Evolutionary conservation across 495 filamentous ascomycete genomes (phyloP).

Genomic region (Lasiosphaeriaceae sp.): DNA sequence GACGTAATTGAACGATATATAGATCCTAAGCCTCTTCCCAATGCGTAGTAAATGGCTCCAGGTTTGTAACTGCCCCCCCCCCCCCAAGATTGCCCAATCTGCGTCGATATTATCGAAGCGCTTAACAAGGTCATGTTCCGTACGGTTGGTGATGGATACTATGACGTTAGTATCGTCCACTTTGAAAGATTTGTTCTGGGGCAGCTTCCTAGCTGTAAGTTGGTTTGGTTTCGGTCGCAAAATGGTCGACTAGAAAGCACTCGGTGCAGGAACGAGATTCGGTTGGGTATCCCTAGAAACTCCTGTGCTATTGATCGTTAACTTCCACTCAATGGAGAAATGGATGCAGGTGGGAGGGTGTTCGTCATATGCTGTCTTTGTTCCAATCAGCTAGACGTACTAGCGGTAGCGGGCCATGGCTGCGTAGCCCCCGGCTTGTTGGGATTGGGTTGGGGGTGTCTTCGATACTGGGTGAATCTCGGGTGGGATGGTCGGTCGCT

Average conservation of each 20-base stretch:
- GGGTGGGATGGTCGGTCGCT: too few species aligned
- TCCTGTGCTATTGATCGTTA: slow-evolving; percentile 22
- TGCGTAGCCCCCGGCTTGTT: too few species aligned
- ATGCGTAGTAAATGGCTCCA: slow-evolving; percentile 17
- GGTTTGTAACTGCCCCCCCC: slow-evolving; percentile 13
- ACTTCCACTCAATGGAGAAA: slow-evolving; percentile 31
- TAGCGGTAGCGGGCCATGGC: too few species aligned
- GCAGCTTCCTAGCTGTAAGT: slow-evolving; percentile 14
- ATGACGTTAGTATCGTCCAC: slow-evolving; percentile 18
- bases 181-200: slow-evolving; percentile 15
- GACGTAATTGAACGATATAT: slow-evolving; percentile 25
- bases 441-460: too few species aligned
- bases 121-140: slow-evolving; percentile 16
- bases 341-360: slow-evolving; percentile 23
- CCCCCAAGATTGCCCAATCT: slow-evolving; percentile 13
- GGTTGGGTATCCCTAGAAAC: slow-evolving; percentile 23
- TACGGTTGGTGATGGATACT: slow-evolving; percentile 6
- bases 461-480: too few species aligned
- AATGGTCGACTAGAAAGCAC: slow-evolving; percentile 10
- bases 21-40: slow-evolving; percentile 22
- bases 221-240: slow-evolving; percentile 17
- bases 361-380: slow-evolving; percentile 18
- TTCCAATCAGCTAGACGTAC: slow-evolving; percentile 17
- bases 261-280: slow-evolving; percentile 22
- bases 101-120: slow-evolving; percentile 19